Base-by-base conservation (phyloP, 306 rosid species). In the Medicago ruthenica region DNA sequence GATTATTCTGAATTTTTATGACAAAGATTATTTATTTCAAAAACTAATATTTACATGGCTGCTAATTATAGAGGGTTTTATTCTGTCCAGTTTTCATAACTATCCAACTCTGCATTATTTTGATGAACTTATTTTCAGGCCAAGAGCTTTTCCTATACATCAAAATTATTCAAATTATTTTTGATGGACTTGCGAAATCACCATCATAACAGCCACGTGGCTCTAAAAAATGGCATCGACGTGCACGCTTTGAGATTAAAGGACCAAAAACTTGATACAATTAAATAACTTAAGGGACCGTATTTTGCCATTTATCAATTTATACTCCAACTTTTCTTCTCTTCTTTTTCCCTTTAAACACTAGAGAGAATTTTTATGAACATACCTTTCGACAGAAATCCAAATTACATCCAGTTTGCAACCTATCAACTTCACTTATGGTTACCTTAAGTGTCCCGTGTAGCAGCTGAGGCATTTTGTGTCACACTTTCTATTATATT, bases 371-470 rank as follows among this genome's bases (percentile, higher is more conserved):
- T 74, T 58, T 60, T 50, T 16, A 22, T 42, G 48, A 69, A 61
- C 1, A 14, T 78, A 90, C 97, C 91, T 85, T 83, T 21, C 37
- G 74, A 66, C 78, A 57, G 62, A 85, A 69, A 53, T 40, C 21
- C 41, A 85, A 77, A 64, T 81, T 77, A 41, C 70, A 83, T 31
- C 88, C 91, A 50, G 69, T 62, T 41, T 76, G 75, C 15, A 86
- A 73, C 65, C 61, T 87, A 67, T 90, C 92, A 61, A 89, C 76
- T 41, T 81, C 88, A 73, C 1, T n/a, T 59, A 94, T 86, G 12
- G 86, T 67, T 1, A 87, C 92, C 0, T 12, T 22, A 80, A 92
- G 96, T 68, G 70, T 87, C 75, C 95, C 96, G 4, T 94, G 96
- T 20, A 95, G 86, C 85, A 90, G 74, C 3, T 66, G 82, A 44